Conservation (phyloP, 2,329 filamentous ascomycete genomes). For the Davidsoniella eucalypti region DNA sequence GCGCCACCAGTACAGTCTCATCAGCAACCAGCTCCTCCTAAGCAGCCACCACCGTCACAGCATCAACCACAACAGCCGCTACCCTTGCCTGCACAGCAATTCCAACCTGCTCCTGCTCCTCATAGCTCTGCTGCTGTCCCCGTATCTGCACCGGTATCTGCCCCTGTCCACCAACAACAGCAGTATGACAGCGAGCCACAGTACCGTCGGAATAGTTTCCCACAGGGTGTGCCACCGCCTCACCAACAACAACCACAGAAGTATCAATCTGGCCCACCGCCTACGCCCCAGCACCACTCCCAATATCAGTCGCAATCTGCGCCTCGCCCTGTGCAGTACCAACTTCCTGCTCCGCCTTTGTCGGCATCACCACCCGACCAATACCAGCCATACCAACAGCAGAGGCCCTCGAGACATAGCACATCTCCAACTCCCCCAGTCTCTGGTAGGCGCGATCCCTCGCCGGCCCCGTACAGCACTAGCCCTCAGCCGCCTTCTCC, state of each 20-base stretch:
- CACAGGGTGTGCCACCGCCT: not conserved
- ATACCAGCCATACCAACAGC: slow-evolving; percentile 4
- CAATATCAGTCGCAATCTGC: slow-evolving; percentile 6
- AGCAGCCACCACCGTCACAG: not conserved
- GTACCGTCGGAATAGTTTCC: too few relatives aligned
- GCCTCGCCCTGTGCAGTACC: slow-evolving; percentile 7
- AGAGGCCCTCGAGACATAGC: not conserved
- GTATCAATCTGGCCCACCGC: slow-evolving; percentile 2
- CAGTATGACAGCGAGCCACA: not conserved
- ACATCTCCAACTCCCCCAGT: not conserved
- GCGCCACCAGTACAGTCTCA: not conserved
- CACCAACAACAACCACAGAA: not conserved
- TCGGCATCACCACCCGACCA: slow-evolving; percentile 2
- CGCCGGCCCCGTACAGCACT: not conserved
- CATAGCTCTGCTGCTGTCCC: not conserved
- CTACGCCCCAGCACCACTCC: slow-evolving; percentile 1
- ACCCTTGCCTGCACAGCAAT: not conserved
- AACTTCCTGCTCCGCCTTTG: not conserved
- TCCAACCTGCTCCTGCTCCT: not conserved
- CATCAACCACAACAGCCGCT: not conserved
- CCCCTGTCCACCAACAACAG: not conserved
- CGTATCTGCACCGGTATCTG: not conserved
- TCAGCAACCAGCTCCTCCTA: not conserved
- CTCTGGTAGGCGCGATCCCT: not conserved
- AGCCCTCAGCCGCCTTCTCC: slow-evolving; percentile 4